Base-by-base conservation (phyloP, 208 protist genomes). In the Hexamita inflata region DNA sequence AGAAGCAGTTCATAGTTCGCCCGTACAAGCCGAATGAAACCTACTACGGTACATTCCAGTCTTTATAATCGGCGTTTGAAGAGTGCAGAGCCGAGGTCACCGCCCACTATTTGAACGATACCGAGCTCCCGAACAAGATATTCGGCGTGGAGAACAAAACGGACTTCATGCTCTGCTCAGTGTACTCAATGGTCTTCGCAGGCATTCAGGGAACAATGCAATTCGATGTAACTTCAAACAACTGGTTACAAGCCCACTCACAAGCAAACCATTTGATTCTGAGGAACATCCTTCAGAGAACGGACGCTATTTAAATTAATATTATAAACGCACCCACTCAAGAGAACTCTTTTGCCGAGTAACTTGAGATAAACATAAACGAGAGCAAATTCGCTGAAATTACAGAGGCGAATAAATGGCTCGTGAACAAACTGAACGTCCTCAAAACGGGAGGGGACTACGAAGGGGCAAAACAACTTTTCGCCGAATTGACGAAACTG, bases 231-330 rank as follows among this genome's bases (percentile, higher is more conserved):
- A 30, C 15, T 38, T 24, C 15, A 38, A 40, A 38, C 15, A 66
- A 66, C 15, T 66, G 60, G 60, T 30, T 66, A 15, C 60, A 66
- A 34, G 60, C 60, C 24, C 60, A 66, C 34, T 66, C 24, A 15
- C 60, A 66, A 34, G 60, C 60, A 19, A 15, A 30, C 34, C 34
- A 40, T 66, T 15, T 30, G 15, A 66, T 66, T 66, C 60, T 66
- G 13, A 15, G 19, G 60, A 30, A 15, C 24, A 38, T 15, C 59
- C 83, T 85, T 1, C 92, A 92, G 80, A 88, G 78, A 29, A 29
- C 59, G 15, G 67, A 59, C 13, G 19, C 57, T 15, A 34, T 74
- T 24, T 15, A 59, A 34, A 41, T 59, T 29, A 15, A 15, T 13
- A 57, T 26, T 68, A 66, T 30, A 30, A 34, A 30, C 67, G 41